Evolutionary conservation across 495 filamentous ascomycete genomes (phyloP).

Genomic region (Melanomma pulvis-pyrius): DNA sequence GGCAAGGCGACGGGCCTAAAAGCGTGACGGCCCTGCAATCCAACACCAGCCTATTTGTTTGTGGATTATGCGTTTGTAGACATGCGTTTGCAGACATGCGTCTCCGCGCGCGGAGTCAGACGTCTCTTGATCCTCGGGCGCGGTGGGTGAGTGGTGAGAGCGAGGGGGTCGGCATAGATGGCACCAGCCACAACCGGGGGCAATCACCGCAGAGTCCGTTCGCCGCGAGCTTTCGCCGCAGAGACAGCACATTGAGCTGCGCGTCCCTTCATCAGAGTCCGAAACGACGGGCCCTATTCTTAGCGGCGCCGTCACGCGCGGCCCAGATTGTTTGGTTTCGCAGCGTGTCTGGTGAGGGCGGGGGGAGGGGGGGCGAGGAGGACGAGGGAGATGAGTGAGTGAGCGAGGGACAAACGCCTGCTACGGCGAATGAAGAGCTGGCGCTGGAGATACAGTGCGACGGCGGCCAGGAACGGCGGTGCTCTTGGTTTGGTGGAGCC

Average conservation of each 20-base stretch:
- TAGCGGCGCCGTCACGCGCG: neutral
- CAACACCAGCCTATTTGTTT: neutral
- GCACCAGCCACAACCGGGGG: neutral
- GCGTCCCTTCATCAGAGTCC: constrained; percentile 4
- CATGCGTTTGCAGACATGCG: neutral
- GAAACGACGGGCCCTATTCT: constrained; percentile 1
- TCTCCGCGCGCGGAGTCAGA: neutral
- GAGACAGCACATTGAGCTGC: neutral
- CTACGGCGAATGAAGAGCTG: neutral
- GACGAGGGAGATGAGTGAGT: neutral
- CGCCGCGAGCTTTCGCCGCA: neutral
- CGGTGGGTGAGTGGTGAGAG: neutral
- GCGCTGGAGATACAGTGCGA: neutral
- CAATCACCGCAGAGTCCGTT: neutral
- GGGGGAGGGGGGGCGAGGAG: too few relatives aligned
- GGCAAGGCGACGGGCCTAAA: neutral
- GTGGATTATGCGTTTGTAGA: neutral
- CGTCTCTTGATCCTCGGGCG: neutral
- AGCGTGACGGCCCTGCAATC: neutral
- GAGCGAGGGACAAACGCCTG: neutral
- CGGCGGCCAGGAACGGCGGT: neutral
- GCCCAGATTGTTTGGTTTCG: constrained; percentile 20
- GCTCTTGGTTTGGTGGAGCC: neutral
- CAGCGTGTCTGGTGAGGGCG: neutral
- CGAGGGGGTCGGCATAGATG: too few relatives aligned